Base-by-base conservation (phyloP, 2,329 filamentous ascomycete species). In the Kalmusia sp. region DNA sequence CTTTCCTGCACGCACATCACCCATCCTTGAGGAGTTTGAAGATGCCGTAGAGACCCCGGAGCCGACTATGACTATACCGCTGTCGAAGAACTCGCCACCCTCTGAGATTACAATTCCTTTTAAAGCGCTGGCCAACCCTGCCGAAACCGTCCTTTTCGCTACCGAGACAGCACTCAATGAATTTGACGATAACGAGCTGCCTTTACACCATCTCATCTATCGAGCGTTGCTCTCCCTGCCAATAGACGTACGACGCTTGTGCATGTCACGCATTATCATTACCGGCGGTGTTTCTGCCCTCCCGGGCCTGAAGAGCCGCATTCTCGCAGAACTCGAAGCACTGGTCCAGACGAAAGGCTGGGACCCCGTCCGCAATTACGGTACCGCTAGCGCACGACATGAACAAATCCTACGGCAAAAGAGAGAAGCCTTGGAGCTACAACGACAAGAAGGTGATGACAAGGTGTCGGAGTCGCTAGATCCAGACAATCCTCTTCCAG, bases 181-280 rank as follows among this genome's bases (percentile, higher is more conserved):
- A 33, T 87, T 92, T 57, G 95, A 99, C 67, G 93, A 98, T 64
- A 83, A 99, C 62, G 93, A 98, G 59, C 82, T 90, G 15, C 87
- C 93, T 0, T 67, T 98, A 1, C 91, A 90, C 46, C 70, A 87
- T 11, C 82, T 98, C 7, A 80, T 96, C 2, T 96, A 96, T 74
- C 84, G 85, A 48, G 84, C 87, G 31, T 82, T 99, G 1, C 80
- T 96, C 1, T 82, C 85, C 6, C 80, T 97, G 1, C 90, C 92
- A 0, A 77, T 93, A 3, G 95, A 99, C 72, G 87, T 93, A 3
- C 87, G 95, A 21, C 88, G 90, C 1, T 77, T 88, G 4, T 97
- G 93, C 73, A 95, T 97, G 87, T 87, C 92, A 1, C 89, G 93
- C 33, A 90, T 98, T 39, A 80, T 96, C 14, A 90, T 99, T 67